Evolutionary conservation across 306 rosid genomes (phyloP), one percentile per base, ranked within the genome.

Genomic region (Datisca glomerata): DNA sequence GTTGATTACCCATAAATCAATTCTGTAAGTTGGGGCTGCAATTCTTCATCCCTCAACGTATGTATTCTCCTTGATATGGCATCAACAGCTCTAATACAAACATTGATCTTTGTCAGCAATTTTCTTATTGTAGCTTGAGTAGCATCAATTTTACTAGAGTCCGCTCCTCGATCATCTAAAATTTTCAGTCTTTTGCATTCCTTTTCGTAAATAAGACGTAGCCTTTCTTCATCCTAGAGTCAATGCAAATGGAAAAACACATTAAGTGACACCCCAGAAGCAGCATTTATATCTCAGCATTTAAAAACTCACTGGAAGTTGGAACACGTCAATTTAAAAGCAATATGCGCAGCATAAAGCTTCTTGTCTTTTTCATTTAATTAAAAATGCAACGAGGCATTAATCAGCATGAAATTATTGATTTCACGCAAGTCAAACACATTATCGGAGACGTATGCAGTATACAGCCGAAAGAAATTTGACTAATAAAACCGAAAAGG

Each of bases 1-100:
- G n/a, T n/a, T n/a, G n/a, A n/a, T 15, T 89, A 91, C 98, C 98
- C 98, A 24, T 67, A 65, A 66, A 91, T 75, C 56, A 91, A 68
- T 39, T 76, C 85, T 9, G 78, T 71, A 60, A 91, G 69, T 62
- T 84, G 93, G 45, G 98, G 98, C 72, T 66, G 74, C 77, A 91
- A 67, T 52, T 91, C 98, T 43, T 84, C 83, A 41, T 91, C 96
- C 59, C 98, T 78, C 57, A 91, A 67, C 71, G 67, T 69, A 49
- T 84, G 86, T 59, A 91, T 84, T 68, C 86, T 66, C 43, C 51
- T 53, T 17, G 95, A 67, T 64, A 91, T 84, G 45, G 75, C 58
- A 61, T 84, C 96, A 44, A 75, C 79, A 43, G 85, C 74, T 70
- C 72, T 72, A 47, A 91, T 75, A 45, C 80, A 84, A 63, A 91